Evolutionary conservation across 306 rosid genomes (phyloP), one percentile per base, ranked within the genome.

Genomic region (Cucurbita argyrosperma): DNA sequence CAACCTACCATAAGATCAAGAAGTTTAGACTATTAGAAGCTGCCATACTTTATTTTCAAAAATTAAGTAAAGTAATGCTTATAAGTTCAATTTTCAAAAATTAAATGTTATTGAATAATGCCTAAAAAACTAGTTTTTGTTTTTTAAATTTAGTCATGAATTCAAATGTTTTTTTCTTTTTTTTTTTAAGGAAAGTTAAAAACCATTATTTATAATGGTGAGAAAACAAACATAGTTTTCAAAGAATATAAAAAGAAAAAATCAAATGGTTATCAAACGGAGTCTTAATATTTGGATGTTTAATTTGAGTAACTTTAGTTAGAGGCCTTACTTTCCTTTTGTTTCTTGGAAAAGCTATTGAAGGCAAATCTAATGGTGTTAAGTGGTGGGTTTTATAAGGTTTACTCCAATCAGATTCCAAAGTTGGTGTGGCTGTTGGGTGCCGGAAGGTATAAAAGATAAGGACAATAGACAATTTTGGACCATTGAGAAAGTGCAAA

Each of bases 1-100:
- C 99, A 95, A 82, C 99, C 99, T 95, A 69, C 77, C 67, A 79
- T 49, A 47, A 70, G 59, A 70, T 46, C 45, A 50, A 50, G 45
- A 70, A 70, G 59, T 70, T 50, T 26, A 70, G 55, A 51, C 71
- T n/a, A 40, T 58, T 56, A 79, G 74, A 67, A 80, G 45, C 79
- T 70, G 58, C 77, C 45, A 7, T 61, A 53, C 23, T 42, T 21
- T 39, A 65, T n/a, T 43, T 50, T 37, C 70, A 65, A 30, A 30
- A 30, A 30, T 30, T 30, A 30, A 30, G 35, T 30, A 30, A 30
- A 30, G 35, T 30, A 30, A 30, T 30, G 35, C 35, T 30, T 30
- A 30, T 30, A 30, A 30, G 35, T 30, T 30, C 35, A 30, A 30
- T 30, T 30, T 30, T 30, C 35, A 30, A 30, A 30, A 30, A 30